phyloP scores from a whole-genome alignment of 805 yeast genomes.

The Pichia cabralensis region DNA sequence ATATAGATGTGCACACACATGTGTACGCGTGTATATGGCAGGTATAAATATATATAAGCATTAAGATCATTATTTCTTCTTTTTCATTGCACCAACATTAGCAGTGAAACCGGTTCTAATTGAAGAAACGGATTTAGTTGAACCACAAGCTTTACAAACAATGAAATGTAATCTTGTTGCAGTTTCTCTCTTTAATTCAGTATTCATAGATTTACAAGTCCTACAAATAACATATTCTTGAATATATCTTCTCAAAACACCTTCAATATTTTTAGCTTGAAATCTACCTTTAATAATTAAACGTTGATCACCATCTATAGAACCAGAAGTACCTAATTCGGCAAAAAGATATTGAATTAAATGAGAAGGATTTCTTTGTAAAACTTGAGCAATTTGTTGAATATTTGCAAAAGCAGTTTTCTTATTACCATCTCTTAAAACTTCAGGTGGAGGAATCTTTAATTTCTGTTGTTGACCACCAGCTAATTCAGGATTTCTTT shows the following conservation, averaged over 20 bases:
- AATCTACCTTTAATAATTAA: slow-evolving; percentile 96
- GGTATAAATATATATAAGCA: too few species aligned
- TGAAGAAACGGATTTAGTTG: slow-evolving; percentile 91
- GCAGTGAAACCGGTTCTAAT: slow-evolving; percentile 99
- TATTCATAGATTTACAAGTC: slow-evolving; percentile 97
- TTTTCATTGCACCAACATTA: slow-evolving; percentile 64
- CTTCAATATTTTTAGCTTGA: slow-evolving; percentile 95
- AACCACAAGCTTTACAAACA: slow-evolving; percentile 97
- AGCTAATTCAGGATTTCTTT: slow-evolving; percentile 96
- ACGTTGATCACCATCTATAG: slow-evolving; percentile 96
- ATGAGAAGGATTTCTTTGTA: slow-evolving; percentile 96
- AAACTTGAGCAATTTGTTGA: slow-evolving; percentile 84
- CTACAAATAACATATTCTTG: slow-evolving; percentile 97
- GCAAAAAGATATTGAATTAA: slow-evolving; percentile 94
- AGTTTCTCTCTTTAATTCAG: slow-evolving; percentile 90
- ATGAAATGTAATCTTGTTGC: slow-evolving; percentile 94
- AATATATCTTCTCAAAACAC: slow-evolving; percentile 91
- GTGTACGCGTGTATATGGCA: too few species aligned
- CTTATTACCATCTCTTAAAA: slow-evolving; percentile 94
- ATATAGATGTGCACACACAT: too few species aligned
- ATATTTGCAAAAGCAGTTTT: slow-evolving; percentile 94
- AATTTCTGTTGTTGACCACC: slow-evolving; percentile 92
- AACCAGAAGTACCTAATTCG: slow-evolving; percentile 98
- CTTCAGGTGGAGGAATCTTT: slow-evolving; percentile 95
- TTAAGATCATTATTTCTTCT: slow-evolving; percentile 43